These are phyloP conservation scores for Arachnopeziza araneosa DNA, from an alignment of 2,329 filamentous ascomycete species.

Conservation along the genomic window DNA sequence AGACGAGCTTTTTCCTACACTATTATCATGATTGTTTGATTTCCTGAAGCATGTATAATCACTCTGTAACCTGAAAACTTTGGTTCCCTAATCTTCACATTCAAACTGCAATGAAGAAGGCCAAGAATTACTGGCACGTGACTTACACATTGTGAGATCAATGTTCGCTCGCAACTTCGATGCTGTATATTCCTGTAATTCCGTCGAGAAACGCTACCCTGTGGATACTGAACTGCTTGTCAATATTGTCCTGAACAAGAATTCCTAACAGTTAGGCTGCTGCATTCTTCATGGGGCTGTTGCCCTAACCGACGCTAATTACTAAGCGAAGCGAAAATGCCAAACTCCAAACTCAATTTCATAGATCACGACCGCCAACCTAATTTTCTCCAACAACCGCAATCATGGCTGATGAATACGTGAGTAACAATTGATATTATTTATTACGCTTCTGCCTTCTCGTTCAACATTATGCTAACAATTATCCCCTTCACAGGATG, in stretches of 20 bases:
- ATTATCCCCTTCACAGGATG: constrained; percentile 56
- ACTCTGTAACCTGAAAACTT: too few relatives aligned
- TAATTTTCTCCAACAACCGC: constrained; percentile 34
- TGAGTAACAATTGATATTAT: constrained; percentile 40
- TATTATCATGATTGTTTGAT: neutral
- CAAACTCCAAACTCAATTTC: neutral
- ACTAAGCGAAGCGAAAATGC: constrained; percentile 3
- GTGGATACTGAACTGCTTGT: too few relatives aligned
- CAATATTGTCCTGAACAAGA: too few relatives aligned
- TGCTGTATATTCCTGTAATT: too few relatives aligned
- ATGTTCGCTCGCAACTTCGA: too few relatives aligned
- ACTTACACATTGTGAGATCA: too few relatives aligned
- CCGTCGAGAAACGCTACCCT: too few relatives aligned
- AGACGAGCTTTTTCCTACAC: constrained; percentile 28
- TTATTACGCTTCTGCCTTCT: constrained; percentile 7
- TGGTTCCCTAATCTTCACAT: too few relatives aligned
- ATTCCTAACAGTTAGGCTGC: neutral
- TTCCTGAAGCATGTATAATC: neutral
- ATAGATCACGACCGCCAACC: neutral
- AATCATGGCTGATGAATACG: constrained; percentile 82
- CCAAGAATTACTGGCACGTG: too few relatives aligned
- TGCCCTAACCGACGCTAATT: constrained; percentile 7
- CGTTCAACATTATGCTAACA: neutral
- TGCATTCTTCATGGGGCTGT: neutral
- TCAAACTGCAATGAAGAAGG: too few relatives aligned